Conservation (phyloP, 2,329 filamentous ascomycete species). For the Sporothrix pseudoabietina region DNA sequence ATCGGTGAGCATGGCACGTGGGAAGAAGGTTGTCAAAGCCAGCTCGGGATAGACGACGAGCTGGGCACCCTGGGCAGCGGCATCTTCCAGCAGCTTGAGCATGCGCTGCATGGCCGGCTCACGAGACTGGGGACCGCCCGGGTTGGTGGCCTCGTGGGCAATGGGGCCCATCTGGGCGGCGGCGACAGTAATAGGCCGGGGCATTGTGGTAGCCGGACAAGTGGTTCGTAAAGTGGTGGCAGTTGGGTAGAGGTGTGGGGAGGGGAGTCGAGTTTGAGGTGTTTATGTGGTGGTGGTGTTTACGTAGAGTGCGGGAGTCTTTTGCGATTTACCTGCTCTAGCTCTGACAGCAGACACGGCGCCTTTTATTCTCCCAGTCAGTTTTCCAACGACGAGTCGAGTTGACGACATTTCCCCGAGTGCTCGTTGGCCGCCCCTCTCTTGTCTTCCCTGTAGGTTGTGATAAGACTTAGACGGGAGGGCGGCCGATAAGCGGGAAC, state of each 20-base stretch:
- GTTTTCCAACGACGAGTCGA: background rate
- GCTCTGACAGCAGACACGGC: background rate
- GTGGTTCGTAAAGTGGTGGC: background rate
- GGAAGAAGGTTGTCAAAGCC: slow-evolving; percentile 61
- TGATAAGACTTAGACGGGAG: slow-evolving; percentile 13
- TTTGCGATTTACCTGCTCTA: background rate
- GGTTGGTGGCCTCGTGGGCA: slow-evolving; percentile 37
- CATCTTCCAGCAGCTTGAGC: slow-evolving; percentile 51
- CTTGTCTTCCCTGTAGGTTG: background rate
- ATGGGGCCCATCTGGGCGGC: slow-evolving; percentile 58
- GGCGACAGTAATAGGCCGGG: slow-evolving; percentile 44
- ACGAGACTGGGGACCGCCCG: slow-evolving; percentile 44
- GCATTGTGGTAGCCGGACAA: background rate
- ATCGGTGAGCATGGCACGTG: slow-evolving; percentile 52
- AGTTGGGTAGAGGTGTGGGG: background rate
- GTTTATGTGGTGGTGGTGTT: background rate
- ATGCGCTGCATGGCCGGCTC: slow-evolving; percentile 51
- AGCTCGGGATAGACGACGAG: slow-evolving; percentile 58
- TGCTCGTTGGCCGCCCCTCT: background rate
- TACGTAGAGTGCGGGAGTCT: background rate
- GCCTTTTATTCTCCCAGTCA: background rate
- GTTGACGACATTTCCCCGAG: slow-evolving; percentile 11
- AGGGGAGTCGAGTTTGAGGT: background rate
- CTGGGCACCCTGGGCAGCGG: slow-evolving; percentile 48
- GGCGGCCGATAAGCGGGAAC: slow-evolving; percentile 9